Evolutionary conservation across 257 asterid species (phyloP).

Genomic region (Nyctanthes arbortristis): DNA sequence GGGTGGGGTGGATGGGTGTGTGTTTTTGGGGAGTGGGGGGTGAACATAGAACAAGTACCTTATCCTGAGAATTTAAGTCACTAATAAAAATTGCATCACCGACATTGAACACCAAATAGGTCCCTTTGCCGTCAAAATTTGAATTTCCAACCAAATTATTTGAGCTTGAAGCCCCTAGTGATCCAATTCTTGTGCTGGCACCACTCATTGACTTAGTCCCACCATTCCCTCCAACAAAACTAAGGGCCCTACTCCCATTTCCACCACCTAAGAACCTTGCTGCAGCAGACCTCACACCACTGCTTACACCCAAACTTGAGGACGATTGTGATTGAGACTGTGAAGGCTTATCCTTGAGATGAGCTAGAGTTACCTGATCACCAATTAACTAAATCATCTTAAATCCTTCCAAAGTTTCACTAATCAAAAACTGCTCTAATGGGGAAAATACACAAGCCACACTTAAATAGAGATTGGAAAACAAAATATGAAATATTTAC

Average conservation of each 20-base stretch:
- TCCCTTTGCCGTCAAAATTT: conserved; percentile 91
- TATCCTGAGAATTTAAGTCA: conserved; percentile 93
- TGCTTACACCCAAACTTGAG: conserved; percentile 70
- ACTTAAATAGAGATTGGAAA: not conserved
- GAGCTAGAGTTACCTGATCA: conserved; percentile 82
- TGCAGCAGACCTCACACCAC: conserved; percentile 98
- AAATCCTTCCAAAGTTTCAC: not conserved
- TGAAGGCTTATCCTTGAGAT: conserved; percentile 83
- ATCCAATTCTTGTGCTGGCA: conserved; percentile 68
- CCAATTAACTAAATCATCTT: not conserved
- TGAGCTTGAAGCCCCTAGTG: conserved; percentile 76
- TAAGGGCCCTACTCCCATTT: conserved; percentile 85
- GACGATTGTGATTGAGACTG: conserved; percentile 67
- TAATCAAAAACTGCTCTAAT: not conserved
- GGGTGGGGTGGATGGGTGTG: too few species aligned
- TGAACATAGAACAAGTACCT: conserved; percentile 54
- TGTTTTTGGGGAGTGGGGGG: too few species aligned
- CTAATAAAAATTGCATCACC: conserved; percentile 91
- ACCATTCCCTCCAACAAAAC: conserved; percentile 96
- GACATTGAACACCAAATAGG: conserved; percentile 86
- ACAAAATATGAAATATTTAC: not conserved
- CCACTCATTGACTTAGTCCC: conserved; percentile 69
- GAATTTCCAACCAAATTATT: conserved; percentile 59
- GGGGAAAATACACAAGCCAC: not conserved
- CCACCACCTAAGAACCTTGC: conserved; percentile 84